phyloP scores from a whole-genome alignment of 1,284 basidiomycete species.

The Pseudozyma hubeiensis region DNA sequence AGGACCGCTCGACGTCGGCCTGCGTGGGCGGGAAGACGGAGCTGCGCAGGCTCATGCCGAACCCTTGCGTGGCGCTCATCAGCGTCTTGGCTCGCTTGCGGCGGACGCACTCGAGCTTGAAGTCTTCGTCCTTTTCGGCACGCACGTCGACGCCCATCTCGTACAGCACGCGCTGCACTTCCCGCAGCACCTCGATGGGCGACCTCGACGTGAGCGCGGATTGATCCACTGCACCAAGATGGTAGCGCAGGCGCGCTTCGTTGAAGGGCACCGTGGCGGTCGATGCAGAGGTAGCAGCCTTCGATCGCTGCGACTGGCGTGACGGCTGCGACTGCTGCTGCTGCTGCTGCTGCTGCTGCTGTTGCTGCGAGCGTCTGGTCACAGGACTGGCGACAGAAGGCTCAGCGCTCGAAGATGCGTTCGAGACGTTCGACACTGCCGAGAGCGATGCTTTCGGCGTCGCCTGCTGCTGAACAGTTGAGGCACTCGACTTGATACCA shows the following conservation, averaged over 20 bases:
- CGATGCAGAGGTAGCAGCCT: background rate
- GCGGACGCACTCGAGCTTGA: conserved; percentile 66
- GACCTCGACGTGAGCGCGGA: conserved; percentile 86
- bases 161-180: conserved; percentile 81
- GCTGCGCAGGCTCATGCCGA: conserved; percentile 61
- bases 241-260: conserved; percentile 79
- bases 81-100: conserved; percentile 61
- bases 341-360: conserved; percentile 17
- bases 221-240: conserved; percentile 92
- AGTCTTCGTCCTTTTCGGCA: conserved; percentile 81
- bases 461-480: conserved; percentile 60
- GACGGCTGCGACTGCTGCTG: conserved; percentile 18
- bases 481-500: conserved; percentile 56
- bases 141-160: conserved; percentile 91
- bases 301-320: conserved; percentile 16
- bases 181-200: conserved; percentile 87
- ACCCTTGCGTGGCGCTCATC: conserved; percentile 56
- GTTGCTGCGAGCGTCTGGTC: conserved; percentile 14
- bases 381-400: background rate
- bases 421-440: conserved; percentile 33
- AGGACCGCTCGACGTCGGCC: conserved; percentile 58
- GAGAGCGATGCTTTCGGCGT: conserved; percentile 55
- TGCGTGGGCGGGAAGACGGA: conserved; percentile 63
- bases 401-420: conserved; percentile 14
- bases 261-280: conserved; percentile 59